These are phyloP conservation scores for Talaromyces atroroseus DNA, from an alignment of 2,329 filamentous ascomycete genomes.

Conservation along the genomic window DNA sequence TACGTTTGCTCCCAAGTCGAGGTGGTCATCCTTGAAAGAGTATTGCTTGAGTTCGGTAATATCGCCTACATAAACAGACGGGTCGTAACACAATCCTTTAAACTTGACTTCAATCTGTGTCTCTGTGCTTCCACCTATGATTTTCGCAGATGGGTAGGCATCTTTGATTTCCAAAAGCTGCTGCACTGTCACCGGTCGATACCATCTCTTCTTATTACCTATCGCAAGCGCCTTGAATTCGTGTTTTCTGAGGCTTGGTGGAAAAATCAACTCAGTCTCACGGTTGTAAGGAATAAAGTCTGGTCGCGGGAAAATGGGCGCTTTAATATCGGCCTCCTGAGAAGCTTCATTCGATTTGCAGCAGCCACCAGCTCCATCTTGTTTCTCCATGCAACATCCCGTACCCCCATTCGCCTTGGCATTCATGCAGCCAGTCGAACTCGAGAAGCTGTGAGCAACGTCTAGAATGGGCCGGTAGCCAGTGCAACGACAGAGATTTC, in stretches of 20 bases:
- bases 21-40: constrained; percentile 67
- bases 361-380: constrained; percentile 55
- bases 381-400: constrained; percentile 68
- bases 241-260: constrained; percentile 75
- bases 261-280: constrained; percentile 93
- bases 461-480: constrained; percentile 92
- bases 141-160: constrained; percentile 76
- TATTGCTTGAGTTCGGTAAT: constrained; percentile 85
- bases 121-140: constrained; percentile 93
- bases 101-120: constrained; percentile 99
- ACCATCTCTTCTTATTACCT: constrained; percentile 94
- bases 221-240: constrained; percentile 76
- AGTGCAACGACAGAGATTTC: constrained; percentile 91
- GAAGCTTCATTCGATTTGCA: constrained; percentile 54
- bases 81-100: constrained; percentile 84
- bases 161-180: constrained; percentile 91
- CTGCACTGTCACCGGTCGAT: constrained; percentile 75
- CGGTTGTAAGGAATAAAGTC: constrained; percentile 92
- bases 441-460: constrained; percentile 76
- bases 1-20: constrained; percentile 93
- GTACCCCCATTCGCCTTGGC: constrained; percentile 53
- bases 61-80: constrained; percentile 88
- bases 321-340: constrained; percentile 10
- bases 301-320: constrained; percentile 69
- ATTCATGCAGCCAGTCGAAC: constrained; percentile 52